Base-by-base conservation (phyloP, 2,329 filamentous ascomycete species). In the Rhynchosporium graminicola region DNA sequence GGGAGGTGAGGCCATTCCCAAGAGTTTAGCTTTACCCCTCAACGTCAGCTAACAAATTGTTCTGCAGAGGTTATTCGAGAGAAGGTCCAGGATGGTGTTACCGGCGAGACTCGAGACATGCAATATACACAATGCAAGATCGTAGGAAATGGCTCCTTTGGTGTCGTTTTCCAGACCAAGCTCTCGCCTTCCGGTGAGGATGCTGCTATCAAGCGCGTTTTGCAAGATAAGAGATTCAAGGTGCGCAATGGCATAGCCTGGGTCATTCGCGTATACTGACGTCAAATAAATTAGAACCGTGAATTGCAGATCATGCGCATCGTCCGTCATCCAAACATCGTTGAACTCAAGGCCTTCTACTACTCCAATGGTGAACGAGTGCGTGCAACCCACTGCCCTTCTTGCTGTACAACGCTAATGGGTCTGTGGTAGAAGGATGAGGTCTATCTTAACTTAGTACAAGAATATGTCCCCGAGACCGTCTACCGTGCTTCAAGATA, bases 141-240 rank as follows among this genome's bases (percentile, higher is more conserved):
- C 74, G 95, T 99, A 55, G 95, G 95, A 77, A 99, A 99, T 80
- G 95, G 95, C 70, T 98, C 94, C 42, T 99, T 99, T 72, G 95
- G 95, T 69, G 94, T 99, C 57, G 95, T 99, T 68, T 99, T 99
- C 78, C 95, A 99, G 81, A 99, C 95, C 62, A 98, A 98, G 82
- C 85, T 99, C 73, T 94, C 94, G 65, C 95, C 95, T n/a, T 95
- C 91, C 67, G 94, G 94, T 68, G 95, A 99, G 78, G 95, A 99
- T 80, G 95, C 95, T 59, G 95, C 95, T 76, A 99, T 99, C 83
- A 99, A 99, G 84, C 89, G 95, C 72, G 95, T 99, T 64, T 85
- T 99, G 63, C 95, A 99, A 76, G 95, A 99, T 83, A 99, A 99
- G 84, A 88, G 95, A 76, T 99, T 99, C 88, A 99, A 99, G 91